Evolutionary conservation across 495 filamentous ascomycete species (phyloP), one percentile per base, ranked within the genome.

Genomic region (Bombardia bombarda): DNA sequence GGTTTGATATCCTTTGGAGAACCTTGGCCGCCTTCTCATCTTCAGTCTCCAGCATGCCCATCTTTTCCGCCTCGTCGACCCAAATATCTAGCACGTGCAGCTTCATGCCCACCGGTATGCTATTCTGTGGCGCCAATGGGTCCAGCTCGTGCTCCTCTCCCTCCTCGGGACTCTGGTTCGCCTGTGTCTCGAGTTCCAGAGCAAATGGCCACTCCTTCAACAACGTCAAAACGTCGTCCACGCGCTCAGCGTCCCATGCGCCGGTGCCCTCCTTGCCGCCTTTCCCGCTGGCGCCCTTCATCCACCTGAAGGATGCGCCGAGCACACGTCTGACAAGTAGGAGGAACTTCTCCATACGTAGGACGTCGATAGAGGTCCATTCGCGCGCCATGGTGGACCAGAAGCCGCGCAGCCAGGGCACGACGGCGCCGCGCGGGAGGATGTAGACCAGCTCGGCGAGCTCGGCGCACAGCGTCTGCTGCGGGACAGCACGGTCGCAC

Each of bases 341-440:
- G 38, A 99, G 70, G 58, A 90, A 98, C 66, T 98, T 98, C 59
- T 97, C 86, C 71, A 96, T 80, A 28, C 90, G 80, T 45, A 93
- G 60, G 19, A 82, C 80, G 61, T 96, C 93, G 46, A 99, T 84
- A 17, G 75, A 68, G 3, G 68, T 70, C 82, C 85, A 97, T 58
- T 95, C 85, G 33, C 80, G 69, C 32, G 79, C 74, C 67, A 97
- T 86, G 35, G 86, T 96, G 40, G 78, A 77, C 88, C 90, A 99
- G 72, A 95, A 97, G 19, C 83, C 86, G 53, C 74, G 58, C 14
- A 86, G 62, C 65, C 83, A 90, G 10, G 65, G 55, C 2, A 69
- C 69, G 7, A 88, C 67, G 53, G 83, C 77, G 40, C 73, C 62
- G 10, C 70, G 57, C 19, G 79, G 79, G 24, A 95, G 73, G 13